Conservation (phyloP, 1,139 yeast genomes). For the Debaryomyces fabryi region DNA sequence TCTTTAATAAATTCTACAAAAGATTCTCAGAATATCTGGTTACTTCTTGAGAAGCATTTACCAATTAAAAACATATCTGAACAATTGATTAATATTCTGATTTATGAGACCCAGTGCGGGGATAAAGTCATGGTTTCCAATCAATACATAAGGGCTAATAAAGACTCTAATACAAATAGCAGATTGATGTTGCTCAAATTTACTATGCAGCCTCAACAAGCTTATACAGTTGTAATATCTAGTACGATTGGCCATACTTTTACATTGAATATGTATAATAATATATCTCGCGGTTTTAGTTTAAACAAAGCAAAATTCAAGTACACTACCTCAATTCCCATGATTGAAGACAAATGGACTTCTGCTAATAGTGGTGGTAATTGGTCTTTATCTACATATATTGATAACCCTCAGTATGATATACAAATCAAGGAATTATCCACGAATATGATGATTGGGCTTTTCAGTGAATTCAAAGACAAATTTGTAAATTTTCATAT, state of each 20-base stretch:
- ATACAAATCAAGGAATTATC: conserved; percentile 23
- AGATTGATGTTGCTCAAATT: conserved; percentile 28
- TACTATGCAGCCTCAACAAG: conserved; percentile 25
- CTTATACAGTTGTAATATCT: conserved; percentile 29
- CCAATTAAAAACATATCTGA: conserved; percentile 18
- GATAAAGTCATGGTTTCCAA: conserved; percentile 33
- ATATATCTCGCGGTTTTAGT: conserved; percentile 21
- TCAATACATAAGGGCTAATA: conserved; percentile 29
- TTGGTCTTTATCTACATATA: conserved; percentile 52
- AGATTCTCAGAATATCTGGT: conserved; percentile 42
- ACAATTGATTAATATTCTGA: conserved; percentile 28
- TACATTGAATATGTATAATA: conserved; percentile 42
- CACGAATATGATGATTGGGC: conserved; percentile 23
- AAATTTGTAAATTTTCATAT: conserved; percentile 44
- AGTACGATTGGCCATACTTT: conserved; percentile 31
- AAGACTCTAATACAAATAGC: conserved; percentile 32
- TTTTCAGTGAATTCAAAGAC: conserved; percentile 26
- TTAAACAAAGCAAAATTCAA: conserved; percentile 29
- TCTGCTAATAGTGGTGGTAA: conserved; percentile 56
- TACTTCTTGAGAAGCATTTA: conserved; percentile 50
- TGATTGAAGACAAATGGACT: conserved; percentile 52
- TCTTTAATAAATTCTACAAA: conserved; percentile 38
- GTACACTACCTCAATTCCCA: conserved; percentile 21
- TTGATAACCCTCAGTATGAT: conserved; percentile 66
- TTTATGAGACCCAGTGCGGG: conserved; percentile 35